Percentiles rank a stretch among this genome's conserved stretches.
These are phyloP conservation scores for Wickerhamiella qilinensis DNA, from an alignment of 805 yeast genomes.

Conservation along the genomic window DNA sequence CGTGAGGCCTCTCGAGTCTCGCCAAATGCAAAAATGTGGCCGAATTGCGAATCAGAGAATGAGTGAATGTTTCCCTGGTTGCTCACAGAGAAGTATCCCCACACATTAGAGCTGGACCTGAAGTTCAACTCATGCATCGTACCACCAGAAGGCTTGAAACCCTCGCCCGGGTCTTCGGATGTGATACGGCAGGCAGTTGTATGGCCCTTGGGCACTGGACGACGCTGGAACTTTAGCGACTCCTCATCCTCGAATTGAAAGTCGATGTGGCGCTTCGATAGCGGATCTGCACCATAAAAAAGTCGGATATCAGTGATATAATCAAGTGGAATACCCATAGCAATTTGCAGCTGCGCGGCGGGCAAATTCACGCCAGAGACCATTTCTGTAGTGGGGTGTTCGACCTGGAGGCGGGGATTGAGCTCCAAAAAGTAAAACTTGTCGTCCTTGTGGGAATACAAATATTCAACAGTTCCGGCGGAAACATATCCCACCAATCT, in stretches of 20 bases:
- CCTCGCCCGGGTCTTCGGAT: conserved; percentile 98
- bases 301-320: conserved; percentile 85
- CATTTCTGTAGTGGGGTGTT: conserved; percentile 99
- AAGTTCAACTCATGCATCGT: conserved; percentile 89
- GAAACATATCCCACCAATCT: conserved; percentile 94
- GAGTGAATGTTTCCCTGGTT: conserved; percentile 95
- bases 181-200: conserved; percentile 99
- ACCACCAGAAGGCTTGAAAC: conserved; percentile 98
- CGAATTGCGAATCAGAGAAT: conserved; percentile 95
- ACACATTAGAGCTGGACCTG: conserved; percentile 92
- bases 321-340: conserved; percentile 98
- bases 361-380: conserved; percentile 97
- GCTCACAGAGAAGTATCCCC: conserved; percentile 98
- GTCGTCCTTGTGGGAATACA: conserved; percentile 85
- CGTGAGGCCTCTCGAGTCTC: conserved; percentile 96
- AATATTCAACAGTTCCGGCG: conserved; percentile 97
- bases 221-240: conserved; percentile 65
- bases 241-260: conserved; percentile 67
- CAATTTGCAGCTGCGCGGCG: conserved; percentile 95
- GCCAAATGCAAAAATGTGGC: conserved; percentile 98
- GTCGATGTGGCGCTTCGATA: conserved; percentile 76
- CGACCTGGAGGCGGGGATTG: conserved; percentile 97
- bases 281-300: conserved; percentile 92
- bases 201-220: conserved; percentile 94
- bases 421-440: conserved; percentile 92